phyloP scores from a whole-genome alignment of 805 yeast genomes.

The Candida sonorensis region DNA sequence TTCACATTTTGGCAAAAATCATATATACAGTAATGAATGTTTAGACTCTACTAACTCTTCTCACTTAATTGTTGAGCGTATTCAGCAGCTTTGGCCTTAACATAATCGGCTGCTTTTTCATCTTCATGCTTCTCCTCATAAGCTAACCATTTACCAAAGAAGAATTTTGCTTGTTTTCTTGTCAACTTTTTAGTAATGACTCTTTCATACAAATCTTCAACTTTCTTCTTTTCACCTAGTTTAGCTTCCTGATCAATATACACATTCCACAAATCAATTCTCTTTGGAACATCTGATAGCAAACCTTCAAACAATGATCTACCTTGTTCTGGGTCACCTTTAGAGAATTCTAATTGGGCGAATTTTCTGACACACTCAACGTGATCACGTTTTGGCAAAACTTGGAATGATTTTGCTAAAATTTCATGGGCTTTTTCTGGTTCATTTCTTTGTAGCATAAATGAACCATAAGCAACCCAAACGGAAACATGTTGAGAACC shows the following conservation, averaged over 20 bases:
- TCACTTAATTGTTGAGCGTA: slow-evolving; percentile 32
- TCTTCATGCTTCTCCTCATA: slow-evolving; percentile 69
- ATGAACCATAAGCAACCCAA: slow-evolving; percentile 81
- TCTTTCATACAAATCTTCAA: slow-evolving; percentile 79
- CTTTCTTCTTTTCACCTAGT: slow-evolving; percentile 54
- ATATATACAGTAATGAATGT: too few relatives aligned
- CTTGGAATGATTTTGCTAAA: slow-evolving; percentile 67
- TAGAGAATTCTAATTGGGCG: slow-evolving; percentile 78
- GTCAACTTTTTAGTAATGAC: slow-evolving; percentile 60
- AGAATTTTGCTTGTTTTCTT: slow-evolving; percentile 88
- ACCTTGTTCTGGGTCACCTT: slow-evolving; percentile 92
- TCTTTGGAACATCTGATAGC: slow-evolving; percentile 81
- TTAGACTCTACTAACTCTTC: too few relatives aligned
- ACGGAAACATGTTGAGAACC: slow-evolving; percentile 59
- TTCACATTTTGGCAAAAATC: too few relatives aligned
- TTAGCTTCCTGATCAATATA: slow-evolving; percentile 92
- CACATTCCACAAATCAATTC: slow-evolving; percentile 92
- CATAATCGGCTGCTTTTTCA: slow-evolving; percentile 67
- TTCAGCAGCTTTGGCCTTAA: slow-evolving; percentile 85
- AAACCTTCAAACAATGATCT: slow-evolving; percentile 92
- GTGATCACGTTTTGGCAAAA: slow-evolving; percentile 65
- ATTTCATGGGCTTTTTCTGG: slow-evolving; percentile 61
- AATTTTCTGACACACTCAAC: slow-evolving; percentile 79
- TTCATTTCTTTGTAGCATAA: slow-evolving; percentile 52
- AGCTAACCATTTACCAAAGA: slow-evolving; percentile 86